Evolutionary conservation across 257 asterid genomes (phyloP).

Genomic region (Fraxinus pennsylvanica): DNA sequence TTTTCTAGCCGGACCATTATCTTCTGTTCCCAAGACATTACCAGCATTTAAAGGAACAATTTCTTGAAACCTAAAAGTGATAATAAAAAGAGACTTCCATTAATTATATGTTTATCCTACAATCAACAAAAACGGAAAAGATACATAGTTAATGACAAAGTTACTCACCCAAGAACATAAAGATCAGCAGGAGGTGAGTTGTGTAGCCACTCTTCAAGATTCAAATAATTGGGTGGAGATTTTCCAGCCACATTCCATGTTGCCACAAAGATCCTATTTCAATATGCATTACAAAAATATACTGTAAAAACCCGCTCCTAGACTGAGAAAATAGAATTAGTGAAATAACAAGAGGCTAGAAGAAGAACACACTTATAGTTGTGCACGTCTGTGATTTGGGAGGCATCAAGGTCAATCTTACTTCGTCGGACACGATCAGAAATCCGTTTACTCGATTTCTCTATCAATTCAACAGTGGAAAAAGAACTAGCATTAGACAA

Average conservation of each 20-base stretch:
- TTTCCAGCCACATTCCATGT: slow-evolving; percentile 38
- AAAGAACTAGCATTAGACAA: background rate
- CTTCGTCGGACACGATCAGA: slow-evolving; percentile 13
- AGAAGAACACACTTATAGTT: slow-evolving; percentile 26
- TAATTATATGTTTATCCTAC: background rate
- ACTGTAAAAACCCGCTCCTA: background rate
- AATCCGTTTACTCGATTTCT: slow-evolving; percentile 1
- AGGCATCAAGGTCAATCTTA: slow-evolving; percentile 24
- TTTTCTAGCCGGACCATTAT: slow-evolving; percentile 62
- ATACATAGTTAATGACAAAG: no score
- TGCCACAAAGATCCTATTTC: slow-evolving; percentile 31
- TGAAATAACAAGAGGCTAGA: background rate
- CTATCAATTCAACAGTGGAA: slow-evolving; percentile 4
- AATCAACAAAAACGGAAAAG: background rate
- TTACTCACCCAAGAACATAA: slow-evolving; percentile 34
- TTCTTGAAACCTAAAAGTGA: slow-evolving; percentile 52
- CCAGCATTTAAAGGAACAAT: slow-evolving; percentile 65
- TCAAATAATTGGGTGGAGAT: slow-evolving; percentile 25
- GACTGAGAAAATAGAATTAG: background rate
- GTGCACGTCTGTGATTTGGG: slow-evolving; percentile 20
- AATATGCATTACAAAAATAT: background rate
- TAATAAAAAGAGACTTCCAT: background rate
- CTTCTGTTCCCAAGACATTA: slow-evolving; percentile 60
- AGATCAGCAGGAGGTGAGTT: slow-evolving; percentile 32
- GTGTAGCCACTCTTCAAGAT: slow-evolving; percentile 33